Conservation (phyloP, 2,329 filamentous ascomycete genomes). For the Myriosclerotinia curreyana region DNA sequence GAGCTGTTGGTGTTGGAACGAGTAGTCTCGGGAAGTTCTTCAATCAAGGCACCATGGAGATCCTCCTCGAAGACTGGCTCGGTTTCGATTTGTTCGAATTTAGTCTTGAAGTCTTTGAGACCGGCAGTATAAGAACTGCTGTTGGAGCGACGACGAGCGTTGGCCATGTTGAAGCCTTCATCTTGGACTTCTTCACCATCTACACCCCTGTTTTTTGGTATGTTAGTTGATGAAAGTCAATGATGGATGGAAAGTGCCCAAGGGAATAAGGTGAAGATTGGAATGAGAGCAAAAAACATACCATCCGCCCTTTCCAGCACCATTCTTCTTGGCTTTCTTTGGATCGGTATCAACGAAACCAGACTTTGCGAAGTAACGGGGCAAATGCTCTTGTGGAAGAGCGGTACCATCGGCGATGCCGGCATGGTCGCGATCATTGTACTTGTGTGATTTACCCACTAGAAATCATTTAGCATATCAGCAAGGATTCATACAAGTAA, state of each 20-base stretch:
- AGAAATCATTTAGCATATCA: slow-evolving; percentile 28
- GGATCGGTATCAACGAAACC: slow-evolving; percentile 80
- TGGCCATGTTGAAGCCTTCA: slow-evolving; percentile 76
- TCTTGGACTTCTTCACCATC: slow-evolving; percentile 82
- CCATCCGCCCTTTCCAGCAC: slow-evolving; percentile 91
- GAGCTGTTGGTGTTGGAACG: slow-evolving; percentile 39
- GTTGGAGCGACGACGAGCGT: slow-evolving; percentile 89
- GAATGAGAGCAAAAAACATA: slow-evolving; percentile 47
- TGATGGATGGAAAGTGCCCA: slow-evolving; percentile 9
- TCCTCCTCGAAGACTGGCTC: slow-evolving; percentile 92
- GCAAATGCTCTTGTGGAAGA: slow-evolving; percentile 65
- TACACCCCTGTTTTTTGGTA: slow-evolving; percentile 62
- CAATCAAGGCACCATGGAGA: slow-evolving; percentile 60
- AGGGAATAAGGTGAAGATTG: background rate
- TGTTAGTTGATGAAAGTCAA: slow-evolving; percentile 23
- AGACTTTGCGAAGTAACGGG: slow-evolving; percentile 89
- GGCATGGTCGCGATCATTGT: slow-evolving; percentile 84
- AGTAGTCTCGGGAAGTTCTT: slow-evolving; percentile 32
- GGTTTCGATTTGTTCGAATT: slow-evolving; percentile 86
- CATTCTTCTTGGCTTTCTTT: slow-evolving; percentile 96
- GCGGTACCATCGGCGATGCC: slow-evolving; percentile 72
- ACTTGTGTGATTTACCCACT: slow-evolving; percentile 99
- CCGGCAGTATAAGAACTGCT: slow-evolving; percentile 71
- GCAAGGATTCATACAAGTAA: slow-evolving; percentile 20
- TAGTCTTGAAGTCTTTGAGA: slow-evolving; percentile 84